Percentiles rank a stretch among this genome's conserved stretches.
Conservation (phyloP, 345 rosid genomes). For the Citrus cavaleriei region DNA sequence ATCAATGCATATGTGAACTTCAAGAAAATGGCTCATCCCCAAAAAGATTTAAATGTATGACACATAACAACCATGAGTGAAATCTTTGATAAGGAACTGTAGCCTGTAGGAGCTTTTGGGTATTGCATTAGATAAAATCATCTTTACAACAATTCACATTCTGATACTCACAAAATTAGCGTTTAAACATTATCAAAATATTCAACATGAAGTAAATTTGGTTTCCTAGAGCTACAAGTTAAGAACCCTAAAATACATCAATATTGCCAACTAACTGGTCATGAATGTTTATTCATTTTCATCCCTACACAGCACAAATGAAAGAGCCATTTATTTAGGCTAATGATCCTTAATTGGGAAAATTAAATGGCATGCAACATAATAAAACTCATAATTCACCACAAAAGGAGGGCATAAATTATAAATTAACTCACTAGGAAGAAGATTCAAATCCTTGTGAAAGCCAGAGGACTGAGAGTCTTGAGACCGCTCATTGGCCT, state of each 20-base stretch:
- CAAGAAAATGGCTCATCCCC: not conserved
- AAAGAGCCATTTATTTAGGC: not conserved
- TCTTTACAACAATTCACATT: not conserved
- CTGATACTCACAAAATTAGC: not conserved
- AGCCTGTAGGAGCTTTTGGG: not conserved
- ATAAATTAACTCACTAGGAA: conserved; percentile 66
- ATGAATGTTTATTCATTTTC: conserved; percentile 2
- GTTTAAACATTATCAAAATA: not conserved
- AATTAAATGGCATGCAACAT: not conserved
- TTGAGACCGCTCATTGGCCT: conserved; percentile 31
- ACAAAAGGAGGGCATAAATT: not conserved
- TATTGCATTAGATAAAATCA: not conserved
- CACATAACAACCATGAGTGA: not conserved
- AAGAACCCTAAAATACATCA: not conserved
- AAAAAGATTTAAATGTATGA: not conserved
- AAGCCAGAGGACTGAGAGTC: conserved; percentile 31
- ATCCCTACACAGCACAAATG: not conserved
- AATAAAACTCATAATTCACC: not conserved
- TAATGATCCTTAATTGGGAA: not conserved
- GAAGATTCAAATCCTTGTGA: conserved; percentile 73
- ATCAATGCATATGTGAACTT: not conserved
- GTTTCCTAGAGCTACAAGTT: not conserved
- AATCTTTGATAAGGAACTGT: not conserved
- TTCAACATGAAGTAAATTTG: not conserved
- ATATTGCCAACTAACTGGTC: conserved; percentile 14